Conservation (phyloP, 768 basidiomycete species). For the Agrocybe praecox region DNA sequence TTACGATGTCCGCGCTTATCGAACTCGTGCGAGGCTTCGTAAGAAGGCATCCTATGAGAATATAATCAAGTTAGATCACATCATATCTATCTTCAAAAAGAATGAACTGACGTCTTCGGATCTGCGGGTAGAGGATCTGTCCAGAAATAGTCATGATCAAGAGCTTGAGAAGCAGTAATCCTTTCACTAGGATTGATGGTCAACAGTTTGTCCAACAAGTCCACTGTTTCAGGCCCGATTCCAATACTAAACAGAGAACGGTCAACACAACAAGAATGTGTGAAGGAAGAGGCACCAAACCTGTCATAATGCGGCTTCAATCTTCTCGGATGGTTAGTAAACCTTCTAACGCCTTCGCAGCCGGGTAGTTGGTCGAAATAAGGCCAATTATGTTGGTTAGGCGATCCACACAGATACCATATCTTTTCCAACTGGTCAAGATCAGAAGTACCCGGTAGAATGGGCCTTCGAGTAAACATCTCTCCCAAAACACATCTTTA, state of each 20-base stretch:
- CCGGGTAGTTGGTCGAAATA: constrained; percentile 75
- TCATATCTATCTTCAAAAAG: neutral
- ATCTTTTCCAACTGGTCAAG: constrained; percentile 92
- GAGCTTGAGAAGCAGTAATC: constrained; percentile 81
- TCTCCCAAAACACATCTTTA: constrained; percentile 92
- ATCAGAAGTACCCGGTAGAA: constrained; percentile 86
- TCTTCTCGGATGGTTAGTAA: constrained; percentile 52
- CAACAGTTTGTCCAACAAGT: constrained; percentile 82
- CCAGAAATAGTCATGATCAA: constrained; percentile 96
- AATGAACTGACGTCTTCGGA: constrained; percentile 67
- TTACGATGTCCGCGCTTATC: constrained; percentile 70
- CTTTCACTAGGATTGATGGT: constrained; percentile 83
- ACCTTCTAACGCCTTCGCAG: constrained; percentile 77
- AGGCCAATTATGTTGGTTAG: constrained; percentile 82
- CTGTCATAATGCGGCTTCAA: constrained; percentile 60
- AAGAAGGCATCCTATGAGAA: constrained; percentile 60
- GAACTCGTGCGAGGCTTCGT: constrained; percentile 85
- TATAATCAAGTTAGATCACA: neutral
- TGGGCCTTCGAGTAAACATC: constrained; percentile 88
- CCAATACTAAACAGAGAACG: constrained; percentile 34
- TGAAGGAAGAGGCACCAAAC: constrained; percentile 40
- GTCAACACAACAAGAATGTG: neutral
- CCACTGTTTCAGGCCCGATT: constrained; percentile 72
- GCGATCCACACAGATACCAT: constrained; percentile 87
- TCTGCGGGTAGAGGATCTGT: constrained; percentile 85